Evolutionary conservation across 257 asterid species (phyloP).

Genomic region (Gardenia jasminoides): DNA sequence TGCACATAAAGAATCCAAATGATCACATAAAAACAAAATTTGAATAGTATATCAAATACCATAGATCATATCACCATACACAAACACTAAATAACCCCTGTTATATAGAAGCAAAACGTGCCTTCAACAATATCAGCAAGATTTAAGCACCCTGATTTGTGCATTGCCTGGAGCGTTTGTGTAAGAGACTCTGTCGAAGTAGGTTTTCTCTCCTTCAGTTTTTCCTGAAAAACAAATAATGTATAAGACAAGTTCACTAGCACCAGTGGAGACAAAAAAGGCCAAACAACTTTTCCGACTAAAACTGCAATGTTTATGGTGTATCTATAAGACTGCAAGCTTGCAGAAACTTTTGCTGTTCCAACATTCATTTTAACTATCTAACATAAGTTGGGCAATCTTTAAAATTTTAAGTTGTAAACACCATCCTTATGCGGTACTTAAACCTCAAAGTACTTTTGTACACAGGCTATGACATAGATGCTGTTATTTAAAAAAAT

Average conservation of each 20-base stretch:
- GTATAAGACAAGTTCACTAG: slow-evolving; percentile 1
- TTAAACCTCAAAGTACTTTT: background rate
- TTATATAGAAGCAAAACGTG: slow-evolving; percentile 29
- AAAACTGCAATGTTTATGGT: background rate
- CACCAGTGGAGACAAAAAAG: background rate
- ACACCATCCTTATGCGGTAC: background rate
- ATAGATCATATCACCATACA: background rate
- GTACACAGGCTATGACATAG: background rate
- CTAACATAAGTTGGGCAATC: background rate
- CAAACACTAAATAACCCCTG: background rate
- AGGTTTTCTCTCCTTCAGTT: slow-evolving; percentile 98
- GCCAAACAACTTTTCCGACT: background rate
- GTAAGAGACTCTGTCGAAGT: slow-evolving; percentile 68
- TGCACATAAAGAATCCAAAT: background rate
- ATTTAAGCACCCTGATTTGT: slow-evolving; percentile 88
- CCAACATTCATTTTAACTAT: background rate
- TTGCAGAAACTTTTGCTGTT: background rate
- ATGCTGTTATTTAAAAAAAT: background rate
- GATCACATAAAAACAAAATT: background rate
- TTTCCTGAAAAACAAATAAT: slow-evolving; percentile 55
- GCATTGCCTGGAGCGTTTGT: slow-evolving; percentile 96
- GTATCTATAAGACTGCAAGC: background rate
- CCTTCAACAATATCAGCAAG: slow-evolving; percentile 91
- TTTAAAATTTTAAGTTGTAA: background rate
- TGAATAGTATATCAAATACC: background rate